Base-by-base conservation (phyloP, 495 filamentous ascomycete genomes). In the Lichenothelia convexa region DNA sequence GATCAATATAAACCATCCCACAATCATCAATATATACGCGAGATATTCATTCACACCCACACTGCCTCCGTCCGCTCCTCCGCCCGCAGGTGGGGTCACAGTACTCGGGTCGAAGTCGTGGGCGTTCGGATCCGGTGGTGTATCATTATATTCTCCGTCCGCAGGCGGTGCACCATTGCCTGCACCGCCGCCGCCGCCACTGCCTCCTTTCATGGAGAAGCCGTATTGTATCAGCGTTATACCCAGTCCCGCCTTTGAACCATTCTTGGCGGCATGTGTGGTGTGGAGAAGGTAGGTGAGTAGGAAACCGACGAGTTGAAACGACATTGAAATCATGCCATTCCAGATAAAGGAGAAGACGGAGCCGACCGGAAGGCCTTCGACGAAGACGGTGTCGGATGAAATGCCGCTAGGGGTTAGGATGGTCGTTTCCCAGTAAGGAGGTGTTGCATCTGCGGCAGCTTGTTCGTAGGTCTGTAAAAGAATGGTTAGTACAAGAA, bases 341-440 rank as follows among this genome's bases (percentile, higher is more conserved):
- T 97, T 97, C 91, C 91, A 97, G 41, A 93, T 62, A 49, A 97
- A 97, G 37, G 75, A 78, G 64, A 95, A 95, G 45, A 95, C 60
- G 22, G 85, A 91, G 49, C 89, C 89, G 42, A 97, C 91, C 2
- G 91, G 85, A 45, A 97, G 68, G 45, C 89, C 91, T 53, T 97
- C 87, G 29, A 95, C 78, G 53, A 82, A 97, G 33, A 97, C 89
- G 56, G 95, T 89, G 49, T 95, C 85, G 21, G 76, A 78, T 31
- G 75, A 70, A 35, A 76, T 63, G 21, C 87, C 87, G n/a, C n/a
- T n/a, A 5, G 89, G 91, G 2, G 87, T 83, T 38, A 95, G 68
- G 47, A 97, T 94, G 2, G 89, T 94, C 13, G 87, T 95, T 59
- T 97, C 89, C 89, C 89, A 97, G 56, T 95, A 97, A 2, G 91